Percentiles rank a stretch among this genome's conserved stretches.
Conservation (phyloP, 2,329 filamentous ascomycete genomes). For the Cercospora sp. region DNA sequence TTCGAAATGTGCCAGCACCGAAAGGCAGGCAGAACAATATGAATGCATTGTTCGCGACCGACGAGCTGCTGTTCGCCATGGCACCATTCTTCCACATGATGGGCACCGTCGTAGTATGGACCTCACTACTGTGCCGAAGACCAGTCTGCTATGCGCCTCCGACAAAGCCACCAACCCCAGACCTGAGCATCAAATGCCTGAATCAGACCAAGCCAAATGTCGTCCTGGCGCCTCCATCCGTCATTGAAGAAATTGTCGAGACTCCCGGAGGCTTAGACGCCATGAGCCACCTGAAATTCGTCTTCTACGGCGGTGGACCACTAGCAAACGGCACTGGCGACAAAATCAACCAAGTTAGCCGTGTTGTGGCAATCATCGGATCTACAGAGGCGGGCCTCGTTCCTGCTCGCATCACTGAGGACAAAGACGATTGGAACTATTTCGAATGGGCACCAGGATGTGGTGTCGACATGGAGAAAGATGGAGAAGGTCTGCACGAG, state of each 20-base stretch:
- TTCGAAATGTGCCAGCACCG: conserved; percentile 9
- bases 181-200: conserved; percentile 18
- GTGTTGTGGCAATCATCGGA: conserved; percentile 19
- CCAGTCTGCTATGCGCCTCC: conserved; percentile 18
- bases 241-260: conserved; percentile 23
- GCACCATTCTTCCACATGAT: conserved; percentile 28
- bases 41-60: conserved; percentile 12
- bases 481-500: conserved; percentile 36
- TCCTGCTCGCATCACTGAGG: conserved; percentile 23
- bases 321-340: conserved; percentile 19
- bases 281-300: conserved; percentile 15
- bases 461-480: conserved; percentile 21
- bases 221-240: conserved; percentile 21
- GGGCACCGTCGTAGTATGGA: conserved; percentile 20
- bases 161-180: conserved; percentile 20
- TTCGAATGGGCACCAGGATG: conserved; percentile 29
- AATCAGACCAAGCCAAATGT: conserved; percentile 15
- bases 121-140: conserved; percentile 15
- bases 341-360: conserved; percentile 18
- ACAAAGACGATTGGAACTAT: conserved; percentile 25
- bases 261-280: conserved; percentile 22
- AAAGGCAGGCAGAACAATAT: conserved; percentile 16
- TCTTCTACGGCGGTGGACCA: conserved; percentile 27
- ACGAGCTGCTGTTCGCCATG: conserved; percentile 17
- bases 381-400: conserved; percentile 27